Conservation (phyloP, 352 stramenopile species). For the Elongisporangium prolatum region DNA sequence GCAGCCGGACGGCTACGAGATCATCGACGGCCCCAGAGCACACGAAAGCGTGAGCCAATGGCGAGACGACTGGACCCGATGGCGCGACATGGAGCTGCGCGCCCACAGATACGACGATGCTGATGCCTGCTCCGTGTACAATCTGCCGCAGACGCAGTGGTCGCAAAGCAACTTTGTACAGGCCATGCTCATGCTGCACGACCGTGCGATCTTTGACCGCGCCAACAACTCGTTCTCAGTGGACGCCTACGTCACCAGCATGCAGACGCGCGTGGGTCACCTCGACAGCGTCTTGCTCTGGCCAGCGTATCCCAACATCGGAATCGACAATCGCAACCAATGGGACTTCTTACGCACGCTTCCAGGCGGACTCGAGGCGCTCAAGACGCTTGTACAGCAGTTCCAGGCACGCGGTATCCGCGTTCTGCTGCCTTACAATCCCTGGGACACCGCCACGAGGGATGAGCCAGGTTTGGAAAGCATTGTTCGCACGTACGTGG, state of each 20-base stretch:
- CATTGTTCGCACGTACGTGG: conserved; percentile 62
- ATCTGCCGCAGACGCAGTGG: conserved; percentile 51
- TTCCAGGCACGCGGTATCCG: conserved; percentile 58
- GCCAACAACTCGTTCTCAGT: conserved; percentile 55
- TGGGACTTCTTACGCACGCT: conserved; percentile 65
- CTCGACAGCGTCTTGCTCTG: conserved; percentile 84
- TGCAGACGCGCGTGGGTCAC: conserved; percentile 45
- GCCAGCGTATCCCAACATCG: conserved; percentile 78
- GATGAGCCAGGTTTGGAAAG: conserved; percentile 46
- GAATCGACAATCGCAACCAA: conserved; percentile 82
- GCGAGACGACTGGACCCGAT: conserved; percentile 49
- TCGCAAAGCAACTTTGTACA: conserved; percentile 80
- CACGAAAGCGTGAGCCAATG: conserved; percentile 36
- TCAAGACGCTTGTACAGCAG: conserved; percentile 41
- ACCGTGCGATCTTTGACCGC: conserved; percentile 73
- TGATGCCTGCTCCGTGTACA: conserved; percentile 69
- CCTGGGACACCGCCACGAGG: conserved; percentile 74
- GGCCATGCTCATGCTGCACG: conserved; percentile 69
- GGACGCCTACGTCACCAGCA: conserved; percentile 55
- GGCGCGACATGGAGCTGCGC: conserved; percentile 69
- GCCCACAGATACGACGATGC: conserved; percentile 56
- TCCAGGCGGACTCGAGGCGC: conserved; percentile 37
- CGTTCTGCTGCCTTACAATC: conserved; percentile 82
- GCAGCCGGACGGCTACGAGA: conserved; percentile 75
- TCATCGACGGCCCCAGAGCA: conserved; percentile 56